A percentile compares a stretch with the other conserved stretches of the same genome.
Evolutionary conservation across 306 rosid genomes (phyloP).

Genomic region (Inga leiocalycina): DNA sequence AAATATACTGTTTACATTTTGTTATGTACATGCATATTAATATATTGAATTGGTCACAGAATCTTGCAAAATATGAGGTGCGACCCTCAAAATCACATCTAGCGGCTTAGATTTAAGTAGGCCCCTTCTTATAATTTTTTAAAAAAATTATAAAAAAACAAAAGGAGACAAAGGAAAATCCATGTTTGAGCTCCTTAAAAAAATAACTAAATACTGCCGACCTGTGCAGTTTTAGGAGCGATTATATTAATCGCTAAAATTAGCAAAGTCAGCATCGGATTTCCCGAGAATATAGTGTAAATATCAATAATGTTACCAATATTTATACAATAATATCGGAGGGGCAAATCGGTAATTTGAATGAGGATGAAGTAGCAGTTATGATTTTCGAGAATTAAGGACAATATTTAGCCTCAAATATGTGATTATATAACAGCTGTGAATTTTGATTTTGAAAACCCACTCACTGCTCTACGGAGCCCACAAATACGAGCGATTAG

Average conservation of each 20-base stretch:
- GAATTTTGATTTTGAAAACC: constrained; percentile 20
- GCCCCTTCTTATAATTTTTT: not conserved
- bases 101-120: constrained; percentile 26
- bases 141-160: not conserved
- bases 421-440: constrained; percentile 31
- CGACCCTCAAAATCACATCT: constrained; percentile 33
- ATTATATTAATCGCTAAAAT: constrained; percentile 24
- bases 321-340: not conserved
- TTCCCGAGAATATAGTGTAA: constrained; percentile 37
- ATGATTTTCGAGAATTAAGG: constrained; percentile 46
- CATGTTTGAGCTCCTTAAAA: constrained; percentile 34
- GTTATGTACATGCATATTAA: not conserved
- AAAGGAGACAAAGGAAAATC: constrained; percentile 38
- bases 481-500: not conserved
- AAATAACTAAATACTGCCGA: constrained; percentile 37
- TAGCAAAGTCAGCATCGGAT: constrained; percentile 37
- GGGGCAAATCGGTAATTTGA: constrained; percentile 39
- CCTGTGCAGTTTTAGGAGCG: constrained; percentile 25
- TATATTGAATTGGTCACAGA: not conserved
- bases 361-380: constrained; percentile 29
- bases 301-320: no score
- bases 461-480: constrained; percentile 15
- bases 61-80: not conserved
- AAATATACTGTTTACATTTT: no score
- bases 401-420: constrained; percentile 45